phyloP scores from a whole-genome alignment of 1,139 yeast genomes.

The Hansenula lynferdii region DNA sequence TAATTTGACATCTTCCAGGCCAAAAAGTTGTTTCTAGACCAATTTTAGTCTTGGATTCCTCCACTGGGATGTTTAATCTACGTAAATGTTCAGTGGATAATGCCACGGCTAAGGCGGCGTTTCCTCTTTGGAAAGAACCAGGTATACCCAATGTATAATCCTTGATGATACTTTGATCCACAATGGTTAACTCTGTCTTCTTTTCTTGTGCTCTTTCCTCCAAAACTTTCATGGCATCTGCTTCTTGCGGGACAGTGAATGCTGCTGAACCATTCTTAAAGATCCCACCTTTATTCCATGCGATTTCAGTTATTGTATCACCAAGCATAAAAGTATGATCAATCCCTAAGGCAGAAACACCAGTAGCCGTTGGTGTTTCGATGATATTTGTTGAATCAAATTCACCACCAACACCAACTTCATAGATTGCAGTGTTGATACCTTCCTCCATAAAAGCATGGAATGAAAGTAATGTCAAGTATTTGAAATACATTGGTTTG shows the following conservation, averaged over 20 bases:
- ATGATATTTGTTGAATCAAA: constrained; percentile 92
- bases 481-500: constrained; percentile 93
- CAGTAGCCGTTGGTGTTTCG: constrained; percentile 76
- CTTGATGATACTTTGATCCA: constrained; percentile 33
- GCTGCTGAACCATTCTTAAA: constrained; percentile 70
- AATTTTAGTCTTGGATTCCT: constrained; percentile 38
- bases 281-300: constrained; percentile 97
- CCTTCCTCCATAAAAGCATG: constrained; percentile 86
- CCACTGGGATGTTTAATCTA: constrained; percentile 35
- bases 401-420: constrained; percentile 98
- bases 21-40: constrained; percentile 75
- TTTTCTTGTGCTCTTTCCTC: constrained; percentile 63
- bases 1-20: constrained; percentile 93
- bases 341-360: constrained; percentile 82
- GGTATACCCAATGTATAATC: constrained; percentile 61
- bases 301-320: constrained; percentile 78
- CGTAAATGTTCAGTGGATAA: constrained; percentile 61
- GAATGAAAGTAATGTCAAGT: constrained; percentile 81
- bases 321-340: constrained; percentile 94
- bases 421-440: constrained; percentile 89
- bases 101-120: constrained; percentile 87
- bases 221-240: constrained; percentile 48
- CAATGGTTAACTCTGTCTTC: constrained; percentile 46
- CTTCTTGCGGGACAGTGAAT: constrained; percentile 55
- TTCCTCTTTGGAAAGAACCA: constrained; percentile 79